These are phyloP conservation scores for Alternaria viburni DNA, from an alignment of 2,329 filamentous ascomycete genomes.

Conservation along the genomic window DNA sequence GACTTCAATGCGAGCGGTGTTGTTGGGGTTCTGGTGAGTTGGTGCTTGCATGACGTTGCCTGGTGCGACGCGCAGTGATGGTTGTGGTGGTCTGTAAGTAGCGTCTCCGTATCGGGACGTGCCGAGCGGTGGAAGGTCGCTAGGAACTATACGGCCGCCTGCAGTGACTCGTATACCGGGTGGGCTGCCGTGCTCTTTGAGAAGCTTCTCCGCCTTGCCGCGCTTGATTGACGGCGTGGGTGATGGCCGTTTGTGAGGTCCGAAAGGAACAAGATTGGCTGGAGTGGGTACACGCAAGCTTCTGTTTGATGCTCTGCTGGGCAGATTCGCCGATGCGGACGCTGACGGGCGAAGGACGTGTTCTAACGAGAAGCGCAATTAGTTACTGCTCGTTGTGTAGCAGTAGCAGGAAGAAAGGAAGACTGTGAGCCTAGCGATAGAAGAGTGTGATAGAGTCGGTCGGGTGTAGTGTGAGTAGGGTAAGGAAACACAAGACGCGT, in stretches of 20 bases:
- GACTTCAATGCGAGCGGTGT: constrained; percentile 35
- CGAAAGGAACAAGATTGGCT: constrained; percentile 19
- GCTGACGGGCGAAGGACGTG: constrained; percentile 51
- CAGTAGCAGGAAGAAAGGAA: background rate
- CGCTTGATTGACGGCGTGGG: constrained; percentile 59
- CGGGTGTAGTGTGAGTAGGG: background rate
- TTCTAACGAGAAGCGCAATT: constrained; percentile 30
- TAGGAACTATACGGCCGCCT: constrained; percentile 60
- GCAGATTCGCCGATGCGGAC: constrained; percentile 45
- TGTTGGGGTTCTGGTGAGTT: constrained; percentile 25
- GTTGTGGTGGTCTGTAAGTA: constrained; percentile 33
- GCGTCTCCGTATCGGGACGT: constrained; percentile 41
- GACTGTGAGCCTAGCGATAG: background rate
- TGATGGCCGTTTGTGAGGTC: constrained; percentile 49
- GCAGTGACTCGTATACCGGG: constrained; percentile 59
- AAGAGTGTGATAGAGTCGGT: background rate
- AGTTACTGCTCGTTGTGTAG: constrained; percentile 4
- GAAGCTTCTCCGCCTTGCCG: constrained; percentile 56
- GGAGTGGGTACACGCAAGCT: constrained; percentile 30
- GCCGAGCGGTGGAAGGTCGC: constrained; percentile 46
- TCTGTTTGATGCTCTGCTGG: constrained; percentile 32
- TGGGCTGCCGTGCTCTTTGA: constrained; percentile 60
- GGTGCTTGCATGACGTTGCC: constrained; percentile 35
- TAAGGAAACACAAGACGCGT: background rate
- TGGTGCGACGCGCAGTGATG: constrained; percentile 26